Evolutionary conservation across 352 stramenopile species (phyloP).

Genomic region (Phytophthora foliorum): DNA sequence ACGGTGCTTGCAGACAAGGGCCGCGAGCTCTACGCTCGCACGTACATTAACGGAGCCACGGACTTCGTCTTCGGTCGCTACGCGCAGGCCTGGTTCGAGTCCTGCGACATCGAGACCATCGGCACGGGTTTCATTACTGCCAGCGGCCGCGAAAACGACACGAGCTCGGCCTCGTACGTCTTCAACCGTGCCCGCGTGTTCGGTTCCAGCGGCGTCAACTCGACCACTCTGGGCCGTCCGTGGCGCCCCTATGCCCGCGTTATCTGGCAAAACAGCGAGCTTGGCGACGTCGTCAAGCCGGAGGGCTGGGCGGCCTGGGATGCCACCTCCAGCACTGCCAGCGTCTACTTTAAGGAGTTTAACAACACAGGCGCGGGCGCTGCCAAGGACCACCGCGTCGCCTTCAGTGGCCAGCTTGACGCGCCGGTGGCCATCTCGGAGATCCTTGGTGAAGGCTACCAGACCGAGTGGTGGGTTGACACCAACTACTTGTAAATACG

Average conservation of each 20-base stretch:
- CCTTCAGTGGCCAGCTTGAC: conserved; percentile 32
- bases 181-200: conserved; percentile 38
- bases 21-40: conserved; percentile 31
- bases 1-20: conserved; percentile 32
- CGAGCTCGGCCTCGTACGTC: conserved; percentile 27
- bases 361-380: conserved; percentile 27
- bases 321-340: conserved; percentile 25
- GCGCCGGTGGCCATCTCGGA: conserved; percentile 26
- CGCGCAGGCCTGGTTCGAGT: conserved; percentile 36
- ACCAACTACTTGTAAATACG: conserved; percentile 29
- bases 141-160: conserved; percentile 25
- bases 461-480: conserved; percentile 32
- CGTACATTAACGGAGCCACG: conserved; percentile 36
- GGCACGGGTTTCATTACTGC: conserved; percentile 37
- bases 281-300: conserved; percentile 33
- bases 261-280: conserved; percentile 33
- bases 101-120: conserved; percentile 37
- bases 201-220: conserved; percentile 22
- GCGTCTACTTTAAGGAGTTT: conserved; percentile 35
- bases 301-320: conserved; percentile 32
- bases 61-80: conserved; percentile 37
- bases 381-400: conserved; percentile 13
- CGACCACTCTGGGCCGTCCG: conserved; percentile 25
- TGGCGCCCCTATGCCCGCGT: conserved; percentile 28
- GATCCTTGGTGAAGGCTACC: conserved; percentile 26